Conservation (phyloP, 371 early-diverging fungal genomes). For the Actinomucor elegans region DNA sequence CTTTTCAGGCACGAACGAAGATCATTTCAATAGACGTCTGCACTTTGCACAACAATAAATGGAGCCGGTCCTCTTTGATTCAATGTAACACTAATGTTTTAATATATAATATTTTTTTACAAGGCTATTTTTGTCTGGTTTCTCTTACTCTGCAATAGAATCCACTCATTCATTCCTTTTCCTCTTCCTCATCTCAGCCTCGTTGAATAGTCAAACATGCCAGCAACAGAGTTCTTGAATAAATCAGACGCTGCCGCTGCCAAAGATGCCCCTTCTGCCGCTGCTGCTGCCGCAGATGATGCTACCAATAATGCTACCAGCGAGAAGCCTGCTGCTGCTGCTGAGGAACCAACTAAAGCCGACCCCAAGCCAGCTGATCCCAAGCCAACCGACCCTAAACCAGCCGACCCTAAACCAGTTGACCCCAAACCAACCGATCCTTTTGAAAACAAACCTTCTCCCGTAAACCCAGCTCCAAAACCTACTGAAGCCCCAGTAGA, state of each 20-base stretch:
- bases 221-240: neutral
- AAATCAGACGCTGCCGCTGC: constrained; percentile 1
- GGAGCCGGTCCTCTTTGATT: constrained; percentile 8
- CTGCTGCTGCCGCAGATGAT: neutral
- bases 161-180: neutral
- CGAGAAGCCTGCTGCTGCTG: neutral
- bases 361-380: neutral
- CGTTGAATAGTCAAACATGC: neutral
- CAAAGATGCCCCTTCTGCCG: neutral
- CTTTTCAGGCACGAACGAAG: constrained; percentile 6
- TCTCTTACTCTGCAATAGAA: neutral
- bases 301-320: neutral
- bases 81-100: constrained; percentile 13
- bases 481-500: neutral
- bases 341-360: neutral
- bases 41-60: neutral
- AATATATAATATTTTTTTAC: neutral
- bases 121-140: neutral
- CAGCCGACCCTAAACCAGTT: too few species aligned
- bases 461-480: neutral
- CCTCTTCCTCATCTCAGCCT: neutral
- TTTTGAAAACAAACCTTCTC: neutral
- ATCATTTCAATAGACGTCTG: too few species aligned
- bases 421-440: neutral
- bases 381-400: neutral